Evolutionary conservation across 148 eudicot species (phyloP).

Genomic region (Drosera capensis): DNA sequence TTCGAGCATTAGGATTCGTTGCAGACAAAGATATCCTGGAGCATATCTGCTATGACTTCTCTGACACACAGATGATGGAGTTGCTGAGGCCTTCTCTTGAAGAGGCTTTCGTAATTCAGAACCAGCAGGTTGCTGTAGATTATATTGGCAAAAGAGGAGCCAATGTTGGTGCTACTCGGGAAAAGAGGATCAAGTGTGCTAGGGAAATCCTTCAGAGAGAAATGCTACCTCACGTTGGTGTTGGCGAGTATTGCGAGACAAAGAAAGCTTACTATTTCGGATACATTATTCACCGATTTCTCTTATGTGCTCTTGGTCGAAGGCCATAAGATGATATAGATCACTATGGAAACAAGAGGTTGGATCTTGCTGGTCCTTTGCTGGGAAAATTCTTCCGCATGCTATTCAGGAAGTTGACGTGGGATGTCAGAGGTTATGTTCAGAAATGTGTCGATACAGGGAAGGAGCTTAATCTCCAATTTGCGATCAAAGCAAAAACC

Average conservation of each 20-base stretch:
- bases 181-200: slow-evolving; percentile 94
- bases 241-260: slow-evolving; percentile 93
- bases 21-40: slow-evolving; percentile 97
- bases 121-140: slow-evolving; percentile 93
- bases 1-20: slow-evolving; percentile 92
- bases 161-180: slow-evolving; percentile 81
- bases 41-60: slow-evolving; percentile 91
- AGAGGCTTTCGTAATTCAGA: slow-evolving; percentile 98
- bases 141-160: slow-evolving; percentile 97
- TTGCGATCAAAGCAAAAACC: slow-evolving; percentile 95
- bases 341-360: slow-evolving; percentile 95
- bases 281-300: slow-evolving; percentile 86
- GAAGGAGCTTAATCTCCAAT: slow-evolving; percentile 86
- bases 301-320: slow-evolving; percentile 82
- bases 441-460: slow-evolving; percentile 94
- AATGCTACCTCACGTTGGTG: slow-evolving; percentile 99
- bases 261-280: slow-evolving; percentile 98
- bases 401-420: slow-evolving; percentile 85
- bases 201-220: slow-evolving; percentile 92
- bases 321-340: slow-evolving; percentile 97
- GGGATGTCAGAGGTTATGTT: slow-evolving; percentile 92
- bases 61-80: slow-evolving; percentile 97
- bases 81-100: slow-evolving; percentile 90
- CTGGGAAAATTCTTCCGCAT: slow-evolving; percentile 90
- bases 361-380: slow-evolving; percentile 99